Conservation (phyloP, 2,329 filamentous ascomycete genomes). For the Penicillium sp. region DNA sequence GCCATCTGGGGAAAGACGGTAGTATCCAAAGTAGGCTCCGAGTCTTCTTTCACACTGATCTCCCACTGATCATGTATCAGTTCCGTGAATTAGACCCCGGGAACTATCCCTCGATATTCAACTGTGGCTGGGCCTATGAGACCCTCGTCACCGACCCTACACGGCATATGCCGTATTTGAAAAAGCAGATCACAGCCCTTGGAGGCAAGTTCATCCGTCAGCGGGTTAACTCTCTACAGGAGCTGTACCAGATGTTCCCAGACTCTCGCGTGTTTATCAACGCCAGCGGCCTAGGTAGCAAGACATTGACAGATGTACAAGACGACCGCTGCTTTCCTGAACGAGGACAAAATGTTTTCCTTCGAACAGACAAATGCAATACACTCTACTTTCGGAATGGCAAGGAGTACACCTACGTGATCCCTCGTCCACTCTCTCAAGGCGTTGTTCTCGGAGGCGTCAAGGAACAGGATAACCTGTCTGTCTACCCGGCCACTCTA, state of each 20-base stretch:
- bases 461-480: slow-evolving; percentile 33
- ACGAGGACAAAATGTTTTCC: slow-evolving; percentile 37
- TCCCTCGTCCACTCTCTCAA: slow-evolving; percentile 32
- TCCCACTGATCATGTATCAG: slow-evolving; percentile 14
- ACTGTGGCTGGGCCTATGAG: slow-evolving; percentile 34
- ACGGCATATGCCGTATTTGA: slow-evolving; percentile 34
- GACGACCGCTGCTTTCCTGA: slow-evolving; percentile 36
- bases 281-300: slow-evolving; percentile 37
- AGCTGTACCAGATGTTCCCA: slow-evolving; percentile 34
- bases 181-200: slow-evolving; percentile 25
- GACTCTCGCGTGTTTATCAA: slow-evolving; percentile 37
- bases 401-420: slow-evolving; percentile 38
- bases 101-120: slow-evolving; percentile 34
- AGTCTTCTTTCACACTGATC: neutral
- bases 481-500: slow-evolving; percentile 3
- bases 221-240: slow-evolving; percentile 30
- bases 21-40: slow-evolving; percentile 28
- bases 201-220: slow-evolving; percentile 35
- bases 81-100: slow-evolving; percentile 30
- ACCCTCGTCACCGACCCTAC: slow-evolving; percentile 38
- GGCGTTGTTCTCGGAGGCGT: slow-evolving; percentile 36
- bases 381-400: slow-evolving; percentile 36
- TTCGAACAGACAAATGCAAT: slow-evolving; percentile 27
- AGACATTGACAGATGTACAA: slow-evolving; percentile 30
- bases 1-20: slow-evolving; percentile 35